A percentile compares a stretch with the other conserved stretches of the same genome.
These are phyloP conservation scores for Lasiosphaeria miniovina DNA, from an alignment of 495 filamentous ascomycete genomes.

Conservation along the genomic window DNA sequence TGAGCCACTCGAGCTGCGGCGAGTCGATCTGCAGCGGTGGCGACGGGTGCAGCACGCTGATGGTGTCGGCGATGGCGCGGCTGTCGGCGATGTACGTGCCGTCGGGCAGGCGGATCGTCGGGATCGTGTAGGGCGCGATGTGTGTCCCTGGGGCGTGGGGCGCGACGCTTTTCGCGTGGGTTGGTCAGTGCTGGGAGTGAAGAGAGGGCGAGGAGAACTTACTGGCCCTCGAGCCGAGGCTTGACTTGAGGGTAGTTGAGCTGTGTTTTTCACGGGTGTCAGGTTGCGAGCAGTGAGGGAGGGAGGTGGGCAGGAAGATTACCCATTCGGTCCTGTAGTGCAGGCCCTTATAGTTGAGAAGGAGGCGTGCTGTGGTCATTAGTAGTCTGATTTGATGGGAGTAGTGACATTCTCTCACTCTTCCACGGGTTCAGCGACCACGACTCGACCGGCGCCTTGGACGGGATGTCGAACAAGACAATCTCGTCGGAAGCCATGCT, in stretches of 20 bases:
- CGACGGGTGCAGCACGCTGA: constrained; percentile 53
- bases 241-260: constrained; percentile 61
- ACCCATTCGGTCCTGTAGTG: constrained; percentile 63
- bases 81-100: constrained; percentile 58
- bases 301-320: neutral
- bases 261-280: constrained; percentile 1
- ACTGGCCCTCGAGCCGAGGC: constrained; percentile 29
- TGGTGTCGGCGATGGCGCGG: constrained; percentile 44
- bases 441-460: constrained; percentile 34
- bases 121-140: constrained; percentile 49
- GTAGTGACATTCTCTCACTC: constrained; percentile 32
- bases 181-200: neutral
- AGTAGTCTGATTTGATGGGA: neutral
- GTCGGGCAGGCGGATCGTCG: constrained; percentile 49
- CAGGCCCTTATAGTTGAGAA: constrained; percentile 60
- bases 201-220: constrained; percentile 12
- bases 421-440: constrained; percentile 65
- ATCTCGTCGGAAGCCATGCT: constrained; percentile 13
- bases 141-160: constrained; percentile 29
- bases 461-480: constrained; percentile 57
- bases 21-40: constrained; percentile 53
- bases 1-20: constrained; percentile 35
- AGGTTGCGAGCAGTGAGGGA: neutral
- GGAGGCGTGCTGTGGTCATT: constrained; percentile 46
- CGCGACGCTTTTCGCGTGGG: neutral